Conservation (phyloP, 306 rosid species). For the Canavalia gladiata region DNA sequence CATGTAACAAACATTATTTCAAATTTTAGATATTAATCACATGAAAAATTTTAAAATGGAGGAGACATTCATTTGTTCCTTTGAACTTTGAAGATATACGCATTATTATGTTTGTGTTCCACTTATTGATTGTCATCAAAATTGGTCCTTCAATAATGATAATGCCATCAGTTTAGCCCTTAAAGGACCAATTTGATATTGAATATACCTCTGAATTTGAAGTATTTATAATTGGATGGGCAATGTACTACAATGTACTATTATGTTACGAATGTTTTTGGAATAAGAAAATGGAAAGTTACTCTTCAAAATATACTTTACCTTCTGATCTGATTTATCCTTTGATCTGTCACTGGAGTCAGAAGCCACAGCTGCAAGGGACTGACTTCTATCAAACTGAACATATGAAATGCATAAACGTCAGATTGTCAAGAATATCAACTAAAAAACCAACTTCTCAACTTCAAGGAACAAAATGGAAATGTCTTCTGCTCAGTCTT, state of each 20-base stretch:
- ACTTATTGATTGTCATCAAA: neutral
- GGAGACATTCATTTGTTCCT: neutral
- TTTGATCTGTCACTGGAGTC: slow-evolving; percentile 93
- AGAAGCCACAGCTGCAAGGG: slow-evolving; percentile 60
- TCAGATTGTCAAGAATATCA: slow-evolving; percentile 35
- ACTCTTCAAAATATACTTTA: slow-evolving; percentile 40
- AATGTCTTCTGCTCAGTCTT: neutral
- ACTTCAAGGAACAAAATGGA: slow-evolving; percentile 6
- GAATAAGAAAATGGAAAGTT: neutral
- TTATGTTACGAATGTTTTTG: neutral
- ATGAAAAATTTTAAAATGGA: neutral
- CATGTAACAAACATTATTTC: slow-evolving; percentile 14
- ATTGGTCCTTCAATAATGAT: neutral
- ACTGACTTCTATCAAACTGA: slow-evolving; percentile 75
- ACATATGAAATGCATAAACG: slow-evolving; percentile 39
- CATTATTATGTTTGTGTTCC: neutral
- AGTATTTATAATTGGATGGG: slow-evolving; percentile 14
- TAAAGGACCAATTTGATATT: neutral
- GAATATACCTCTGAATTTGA: neutral
- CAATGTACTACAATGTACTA: neutral
- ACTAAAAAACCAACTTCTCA: neutral
- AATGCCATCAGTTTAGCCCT: neutral
- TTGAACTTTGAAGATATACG: neutral
- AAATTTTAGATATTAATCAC: slow-evolving; percentile 14
- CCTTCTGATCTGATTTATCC: slow-evolving; percentile 92